Evolutionary conservation across 2,329 filamentous ascomycete species (phyloP), one percentile per base, ranked within the genome.

Genomic region (Phaeophleospora eucalypticola): DNA sequence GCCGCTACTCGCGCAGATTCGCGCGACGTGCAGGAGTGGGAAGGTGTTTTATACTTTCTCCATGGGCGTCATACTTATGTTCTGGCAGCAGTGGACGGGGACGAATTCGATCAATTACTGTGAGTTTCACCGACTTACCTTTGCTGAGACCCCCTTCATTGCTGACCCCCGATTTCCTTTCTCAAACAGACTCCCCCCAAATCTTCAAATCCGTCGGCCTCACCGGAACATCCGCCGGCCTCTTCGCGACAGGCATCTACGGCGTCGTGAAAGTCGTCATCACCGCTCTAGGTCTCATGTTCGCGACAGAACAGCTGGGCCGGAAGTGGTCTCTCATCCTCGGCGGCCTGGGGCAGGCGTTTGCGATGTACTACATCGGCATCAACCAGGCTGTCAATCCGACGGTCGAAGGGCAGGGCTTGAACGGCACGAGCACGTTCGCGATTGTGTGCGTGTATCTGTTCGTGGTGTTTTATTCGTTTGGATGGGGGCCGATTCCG

Each of bases 351-450:
- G 70, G 70, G 8, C 71, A 73, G 52, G 68, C 69, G 0, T 71
- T 71, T 46, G 67, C 68, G 44, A 73, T 74, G 70, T 67, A 61
- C 50, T 67, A 68, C 51, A 67, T 68, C 36, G 66, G 61, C n/a
- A 52, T 59, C 49, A 59, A 60, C 38, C 55, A 59, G 29, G 59
- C 59, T 18, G 51, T 62, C 15, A 70, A 77, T 49, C 80, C 81
- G 0, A 82, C 82, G 0, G 61, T 78, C 1, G 18, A 47, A 17
- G 52, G 55, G 10, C 15, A 39, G 15, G 19, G 45, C 8, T 41
- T 59, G 14, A 78, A 82, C 2, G 71, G 80, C 0, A 81, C 84
- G 9, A 84, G 61, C 47, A 68, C 67, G 38, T 71, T 77, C 40
- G 69, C 72, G 7, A 76, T 78, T 61, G 68, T 77, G 42, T 77